Base-by-base conservation (phyloP, 306 rosid species). In the Ormosia semicastrata region DNA sequence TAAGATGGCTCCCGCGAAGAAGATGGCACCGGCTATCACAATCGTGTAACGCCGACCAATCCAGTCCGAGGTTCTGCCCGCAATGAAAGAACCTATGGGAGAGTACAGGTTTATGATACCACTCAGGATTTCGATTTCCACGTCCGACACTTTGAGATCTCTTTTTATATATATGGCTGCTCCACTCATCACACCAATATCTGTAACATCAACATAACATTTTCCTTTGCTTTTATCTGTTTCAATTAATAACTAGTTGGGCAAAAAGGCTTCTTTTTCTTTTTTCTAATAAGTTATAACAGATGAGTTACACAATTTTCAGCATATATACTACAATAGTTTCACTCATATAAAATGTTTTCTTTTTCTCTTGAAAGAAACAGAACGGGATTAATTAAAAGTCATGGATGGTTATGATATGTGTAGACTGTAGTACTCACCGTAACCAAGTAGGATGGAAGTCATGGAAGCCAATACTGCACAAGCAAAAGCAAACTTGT, bases 121-220 rank as follows among this genome's bases (percentile, higher is more conserved):
- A 1, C 39, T 10, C 0, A 93, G 89, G 37, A 93, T 29, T 66
- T 91, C 96, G 1, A 93, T 68, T 43, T 93, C 8, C 2, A 17
- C 54, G 41, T 93, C 93, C 4, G 77, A 43, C n/a, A 91, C 6
- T 46, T 64, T 76, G 36, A 93, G 82, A 66, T 93, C 98, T 0
- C 78, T 3, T 77, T 90, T 2, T 53, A 93, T 93, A 72, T 53
- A 88, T 9, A 88, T 34, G 0, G 12, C 83, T 1, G 96, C 97
- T 86, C 97, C 97, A 73, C 97, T 93, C 94, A 93, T 93, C 47
- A 93, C 98, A 54, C 96, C 96, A 56, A 91, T 88, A 86, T 93
- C 98, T 93, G 87, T 49, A 49, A 60, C 82, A 49, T 24, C 24
- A n/a, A n/a, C n/a, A n/a, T n/a, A n/a, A n/a, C n/a, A n/a, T n/a